phyloP scores from a whole-genome alignment of 202 grass and related monocot species.

The Cymbopogon flexuosus region DNA sequence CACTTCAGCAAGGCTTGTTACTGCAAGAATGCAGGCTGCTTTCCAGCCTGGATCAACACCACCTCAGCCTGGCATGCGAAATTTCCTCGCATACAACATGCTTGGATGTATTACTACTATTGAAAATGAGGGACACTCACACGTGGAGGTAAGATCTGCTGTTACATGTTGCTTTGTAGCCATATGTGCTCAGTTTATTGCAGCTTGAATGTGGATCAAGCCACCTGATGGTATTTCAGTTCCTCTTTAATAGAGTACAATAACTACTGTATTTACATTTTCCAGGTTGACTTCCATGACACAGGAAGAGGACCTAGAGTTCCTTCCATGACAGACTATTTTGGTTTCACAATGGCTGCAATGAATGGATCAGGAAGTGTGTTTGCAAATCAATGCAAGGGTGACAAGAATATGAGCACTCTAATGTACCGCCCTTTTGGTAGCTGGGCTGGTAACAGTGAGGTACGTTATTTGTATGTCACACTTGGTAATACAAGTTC shows the following conservation, averaged over 20 bases:
- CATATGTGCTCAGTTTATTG: not conserved
- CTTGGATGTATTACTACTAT: conserved; percentile 84
- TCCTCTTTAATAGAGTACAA: not conserved
- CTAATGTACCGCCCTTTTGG: conserved; percentile 92
- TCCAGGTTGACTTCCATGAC: conserved; percentile 95
- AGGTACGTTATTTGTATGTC: conserved; percentile 41
- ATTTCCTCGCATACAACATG: conserved; percentile 89
- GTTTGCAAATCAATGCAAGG: conserved; percentile 86
- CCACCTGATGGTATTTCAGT: not conserved
- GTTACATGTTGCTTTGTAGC: conserved; percentile 5
- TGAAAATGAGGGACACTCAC: conserved; percentile 81
- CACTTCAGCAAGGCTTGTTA: conserved; percentile 41
- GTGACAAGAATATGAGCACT: conserved; percentile 96
- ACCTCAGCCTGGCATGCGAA: conserved; percentile 55
- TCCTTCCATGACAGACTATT: conserved; percentile 94
- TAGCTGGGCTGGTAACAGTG: conserved; percentile 95
- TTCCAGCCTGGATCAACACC: conserved; percentile 86
- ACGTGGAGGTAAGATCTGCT: conserved; percentile 61
- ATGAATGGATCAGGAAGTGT: conserved; percentile 81
- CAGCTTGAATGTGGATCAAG: conserved; percentile 11
- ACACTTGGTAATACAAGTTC: not conserved
- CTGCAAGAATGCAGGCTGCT: conserved; percentile 58
- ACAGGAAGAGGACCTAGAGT: conserved; percentile 94
- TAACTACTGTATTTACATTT: conserved; percentile 3
- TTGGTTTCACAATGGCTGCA: conserved; percentile 95